These are phyloP conservation scores for Elaeis guineensis DNA, from an alignment of 176 grass and related monocot species.

Conservation along the genomic window DNA sequence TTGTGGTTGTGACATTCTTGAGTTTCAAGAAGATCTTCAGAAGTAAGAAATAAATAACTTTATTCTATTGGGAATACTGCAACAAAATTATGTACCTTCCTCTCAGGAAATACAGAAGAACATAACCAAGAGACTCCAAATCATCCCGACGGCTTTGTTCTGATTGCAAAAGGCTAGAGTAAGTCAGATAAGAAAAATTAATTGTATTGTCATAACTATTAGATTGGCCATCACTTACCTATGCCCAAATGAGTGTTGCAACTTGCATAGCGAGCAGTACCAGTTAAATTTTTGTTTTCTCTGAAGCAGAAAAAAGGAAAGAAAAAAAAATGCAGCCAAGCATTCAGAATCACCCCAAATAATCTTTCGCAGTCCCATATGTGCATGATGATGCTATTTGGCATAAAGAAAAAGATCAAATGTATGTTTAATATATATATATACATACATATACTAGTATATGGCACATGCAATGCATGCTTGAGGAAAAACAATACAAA, in stretches of 20 bases:
- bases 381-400: not conserved
- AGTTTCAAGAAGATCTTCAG: too few species aligned
- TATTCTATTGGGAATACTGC: not conserved
- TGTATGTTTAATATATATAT: too few species aligned
- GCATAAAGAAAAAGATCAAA: not conserved
- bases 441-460: too few species aligned
- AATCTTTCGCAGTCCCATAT: too few species aligned
- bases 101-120: conserved; percentile 90
- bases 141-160: conserved; percentile 98
- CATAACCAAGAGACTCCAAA: conserved; percentile 97
- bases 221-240: conserved; percentile 34
- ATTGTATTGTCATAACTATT: not conserved
- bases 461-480: too few species aligned
- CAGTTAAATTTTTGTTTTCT: conserved; percentile 95
- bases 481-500: too few species aligned
- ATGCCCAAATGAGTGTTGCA: conserved; percentile 92
- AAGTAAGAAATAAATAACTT: too few species aligned
- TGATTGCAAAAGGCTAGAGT: conserved; percentile 29
- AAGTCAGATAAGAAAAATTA: conserved; percentile 8
- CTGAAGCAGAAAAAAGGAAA: conserved; percentile 32
- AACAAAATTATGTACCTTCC: conserved; percentile 46
- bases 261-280: conserved; percentile 91
- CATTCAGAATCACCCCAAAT: not conserved
- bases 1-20: too few species aligned
- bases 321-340: not conserved